Conservation (phyloP, 352 stramenopile species). For the Peronospora destructor region DNA sequence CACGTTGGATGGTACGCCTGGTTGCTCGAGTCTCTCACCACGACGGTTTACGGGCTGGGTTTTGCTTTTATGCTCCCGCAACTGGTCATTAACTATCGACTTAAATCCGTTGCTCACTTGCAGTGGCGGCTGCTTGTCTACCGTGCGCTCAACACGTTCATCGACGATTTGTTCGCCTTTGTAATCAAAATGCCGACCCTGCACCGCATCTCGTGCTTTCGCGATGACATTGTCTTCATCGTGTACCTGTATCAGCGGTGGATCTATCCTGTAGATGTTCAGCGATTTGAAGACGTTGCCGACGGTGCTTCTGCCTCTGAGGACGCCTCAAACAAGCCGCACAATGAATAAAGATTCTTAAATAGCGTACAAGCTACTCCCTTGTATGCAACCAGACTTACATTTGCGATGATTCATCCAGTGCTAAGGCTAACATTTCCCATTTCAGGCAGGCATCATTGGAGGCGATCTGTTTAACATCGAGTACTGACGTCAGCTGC, state of each 20-base stretch:
- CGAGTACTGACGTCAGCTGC: no score
- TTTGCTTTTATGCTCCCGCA: conserved; percentile 90
- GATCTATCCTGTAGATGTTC: conserved; percentile 84
- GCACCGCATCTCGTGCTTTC: conserved; percentile 84
- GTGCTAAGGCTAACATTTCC: no score
- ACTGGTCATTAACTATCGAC: conserved; percentile 91
- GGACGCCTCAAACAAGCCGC: conserved; percentile 14
- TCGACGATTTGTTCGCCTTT: conserved; percentile 89
- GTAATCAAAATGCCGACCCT: conserved; percentile 90
- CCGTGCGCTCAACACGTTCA: conserved; percentile 89
- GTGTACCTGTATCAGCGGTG: conserved; percentile 89
- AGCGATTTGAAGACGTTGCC: conserved; percentile 20
- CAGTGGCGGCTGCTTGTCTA: conserved; percentile 94
- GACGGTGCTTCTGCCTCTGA: conserved; percentile 11
- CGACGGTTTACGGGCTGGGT: conserved; percentile 85
- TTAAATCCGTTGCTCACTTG: conserved; percentile 87
- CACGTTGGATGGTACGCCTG: conserved; percentile 82
- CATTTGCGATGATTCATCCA: no score
- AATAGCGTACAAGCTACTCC: no score
- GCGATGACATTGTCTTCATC: conserved; percentile 88
- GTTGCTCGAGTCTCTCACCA: conserved; percentile 81
- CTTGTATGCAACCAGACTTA: no score
- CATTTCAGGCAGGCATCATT: no score
- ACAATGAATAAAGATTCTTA: conserved; percentile 16
- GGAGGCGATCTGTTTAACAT: no score